Base-by-base conservation (phyloP, 768 basidiomycete species). In the Phanerodontia chrysosporium region DNA sequence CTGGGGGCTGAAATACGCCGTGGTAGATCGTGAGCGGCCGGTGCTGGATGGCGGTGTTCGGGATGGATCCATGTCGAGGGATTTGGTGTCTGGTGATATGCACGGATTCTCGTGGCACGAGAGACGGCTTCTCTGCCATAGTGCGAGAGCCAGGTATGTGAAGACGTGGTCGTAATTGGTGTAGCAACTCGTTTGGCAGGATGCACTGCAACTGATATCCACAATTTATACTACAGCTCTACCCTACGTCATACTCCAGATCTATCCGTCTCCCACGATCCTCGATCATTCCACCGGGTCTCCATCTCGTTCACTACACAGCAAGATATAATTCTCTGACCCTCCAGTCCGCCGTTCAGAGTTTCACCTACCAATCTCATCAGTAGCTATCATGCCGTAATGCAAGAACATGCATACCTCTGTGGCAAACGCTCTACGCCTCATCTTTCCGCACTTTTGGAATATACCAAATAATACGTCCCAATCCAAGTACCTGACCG, bases 1-100 rank as follows among this genome's bases (percentile, higher is more conserved):
- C 58, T 12, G 64, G 59, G 27, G 59, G 56, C 36, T 49, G 35
- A 60, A 75, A 76, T 56, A 65, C 71, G 49, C 57, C 56, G 29
- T 70, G 72, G 64, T 78, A 79, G 65, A 78, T 69, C 62, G 75
- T 58, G 14, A 78, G 65, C 9, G 78, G 77, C 27, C 66, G 62
- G 12, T 65, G 63, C 13, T 69, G 64, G 45, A 74, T 64, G 36
- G 75, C 73, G 1, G 73, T 75, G 61, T 78, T 78, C 51, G 74
- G 74, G 51, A 73, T 72, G 55, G 65, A 63, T 28, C 62, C 60
- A 61, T 74, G 63, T 18, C 69, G 65, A 0, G 75, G 72, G 24
- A 75, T 76, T 24, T 66, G 64, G 58, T 78, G 66, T 35, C 48
- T 62, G 36, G 67, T 67, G 44, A 67, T 69, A 29, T 61, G 72